Evolutionary conservation across 495 filamentous ascomycete genomes (phyloP).

Genomic region (Symbiotaphrina buchneri): DNA sequence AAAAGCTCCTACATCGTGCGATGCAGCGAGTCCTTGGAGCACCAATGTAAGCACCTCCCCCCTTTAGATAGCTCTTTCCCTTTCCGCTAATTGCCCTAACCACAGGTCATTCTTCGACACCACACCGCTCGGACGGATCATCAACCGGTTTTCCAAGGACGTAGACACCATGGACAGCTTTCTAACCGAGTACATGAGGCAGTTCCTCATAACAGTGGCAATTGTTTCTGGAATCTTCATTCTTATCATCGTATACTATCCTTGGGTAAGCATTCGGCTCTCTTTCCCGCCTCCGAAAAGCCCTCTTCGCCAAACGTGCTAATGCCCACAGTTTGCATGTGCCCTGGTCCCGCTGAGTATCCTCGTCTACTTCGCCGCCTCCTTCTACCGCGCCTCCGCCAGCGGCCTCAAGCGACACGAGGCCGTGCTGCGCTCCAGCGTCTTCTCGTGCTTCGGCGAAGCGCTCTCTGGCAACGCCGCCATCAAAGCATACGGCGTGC

Average conservation of each 20-base stretch:
- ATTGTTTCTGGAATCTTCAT: too few relatives aligned
- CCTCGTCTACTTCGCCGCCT: too few relatives aligned
- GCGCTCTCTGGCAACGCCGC: constrained; percentile 1
- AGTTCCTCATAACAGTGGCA: constrained; percentile 7
- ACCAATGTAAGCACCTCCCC: constrained; percentile 13
- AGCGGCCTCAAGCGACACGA: constrained; percentile 4
- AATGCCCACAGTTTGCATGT: too few relatives aligned
- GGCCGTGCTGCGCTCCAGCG: constrained; percentile 7
- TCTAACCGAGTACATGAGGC: constrained; percentile 8
- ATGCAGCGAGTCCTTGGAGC: constrained; percentile 1
- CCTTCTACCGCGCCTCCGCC: too few relatives aligned
- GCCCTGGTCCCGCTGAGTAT: too few relatives aligned
- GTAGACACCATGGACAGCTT: constrained; percentile 18
- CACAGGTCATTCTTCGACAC: constrained; percentile 25
- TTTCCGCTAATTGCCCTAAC: too few relatives aligned
- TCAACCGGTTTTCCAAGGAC: constrained; percentile 28
- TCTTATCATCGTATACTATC: too few relatives aligned
- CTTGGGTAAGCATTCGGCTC: too few relatives aligned
- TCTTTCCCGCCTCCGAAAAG: too few relatives aligned
- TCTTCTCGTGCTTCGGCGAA: constrained; percentile 3
- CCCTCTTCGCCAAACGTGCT: too few relatives aligned
- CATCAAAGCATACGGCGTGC: constrained; percentile 4
- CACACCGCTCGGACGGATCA: constrained; percentile 22
- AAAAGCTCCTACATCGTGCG: constrained; percentile 2
- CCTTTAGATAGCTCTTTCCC: constrained; percentile 17